These are phyloP conservation scores for Salisapilia sapeloensis DNA, from an alignment of 352 stramenopile genomes.

Conservation along the genomic window DNA sequence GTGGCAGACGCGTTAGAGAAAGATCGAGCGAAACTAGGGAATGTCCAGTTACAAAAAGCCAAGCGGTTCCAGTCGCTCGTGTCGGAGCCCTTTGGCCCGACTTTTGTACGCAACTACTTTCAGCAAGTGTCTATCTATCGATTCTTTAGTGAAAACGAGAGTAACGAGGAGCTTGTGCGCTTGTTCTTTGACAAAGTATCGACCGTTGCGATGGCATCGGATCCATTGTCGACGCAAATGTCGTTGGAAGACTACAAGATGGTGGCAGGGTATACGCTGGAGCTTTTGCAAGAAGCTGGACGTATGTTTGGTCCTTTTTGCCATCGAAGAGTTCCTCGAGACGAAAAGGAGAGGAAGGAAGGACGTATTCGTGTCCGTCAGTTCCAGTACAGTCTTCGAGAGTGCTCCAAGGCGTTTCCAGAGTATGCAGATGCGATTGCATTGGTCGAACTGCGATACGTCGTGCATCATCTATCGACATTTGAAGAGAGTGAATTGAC, in stretches of 20 bases:
- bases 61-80: slow-evolving; percentile 50
- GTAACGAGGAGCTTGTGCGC: slow-evolving; percentile 45
- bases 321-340: no score
- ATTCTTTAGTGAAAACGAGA: slow-evolving; percentile 55
- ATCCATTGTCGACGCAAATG: slow-evolving; percentile 33
- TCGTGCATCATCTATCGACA: slow-evolving; percentile 57
- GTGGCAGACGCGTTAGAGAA: slow-evolving; percentile 29
- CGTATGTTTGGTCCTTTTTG: slow-evolving; percentile 40
- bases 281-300: slow-evolving; percentile 58
- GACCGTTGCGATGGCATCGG: slow-evolving; percentile 41
- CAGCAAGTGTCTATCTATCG: slow-evolving; percentile 50
- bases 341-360: not conserved
- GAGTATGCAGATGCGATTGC: slow-evolving; percentile 40
- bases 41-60: slow-evolving; percentile 49
- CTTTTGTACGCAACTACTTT: slow-evolving; percentile 52
- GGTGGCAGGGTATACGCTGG: slow-evolving; percentile 41
- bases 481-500: slow-evolving; percentile 35
- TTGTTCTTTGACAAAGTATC: slow-evolving; percentile 74
- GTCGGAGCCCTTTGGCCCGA: slow-evolving; percentile 38
- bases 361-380: slow-evolving; percentile 25
- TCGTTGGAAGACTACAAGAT: slow-evolving; percentile 17
- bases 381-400: slow-evolving; percentile 53
- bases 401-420: slow-evolving; percentile 53
- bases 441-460: slow-evolving; percentile 66
- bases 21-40: slow-evolving; percentile 20